Base-by-base conservation (phyloP, 805 yeast species). In the Cyberlindnera saturnus region DNA sequence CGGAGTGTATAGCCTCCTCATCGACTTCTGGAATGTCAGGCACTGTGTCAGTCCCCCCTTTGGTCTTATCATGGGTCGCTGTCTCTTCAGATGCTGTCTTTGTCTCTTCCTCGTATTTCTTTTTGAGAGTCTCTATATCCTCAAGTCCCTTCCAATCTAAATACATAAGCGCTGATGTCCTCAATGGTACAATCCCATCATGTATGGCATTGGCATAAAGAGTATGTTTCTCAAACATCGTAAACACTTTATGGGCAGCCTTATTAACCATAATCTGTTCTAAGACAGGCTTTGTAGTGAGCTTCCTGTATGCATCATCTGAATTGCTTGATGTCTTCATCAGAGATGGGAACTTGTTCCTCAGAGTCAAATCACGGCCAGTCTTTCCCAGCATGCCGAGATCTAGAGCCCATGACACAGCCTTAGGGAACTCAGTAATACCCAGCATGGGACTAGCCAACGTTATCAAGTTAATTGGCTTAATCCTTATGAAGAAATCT, bases 131-230 rank as follows among this genome's bases (percentile, higher is more conserved):
- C 7, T 67, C 62, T 1, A 82, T 82, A 38, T 72, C 70, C 3
- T 74, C 67, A 15, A 84, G 65, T 3, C 88, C 95, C 45, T 75
- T 74, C 85, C 95, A 89, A 61, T 93, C 98, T 13, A 93, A 62
- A 56, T 83, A 91, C 23, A 91, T 63, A 41, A 91, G 65, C 0
- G 97, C 88, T 0, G 96, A 81, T 0, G 99, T 93, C 40, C 98
- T 69, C 52, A 93, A 67, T 0, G 99, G 98, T 2, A 93, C 99
- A 41, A 93, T 89, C 3, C 99, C 99, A 65, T 93, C 99, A 62
- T 93, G 82, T 16, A 86, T 71, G 0, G 86, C 82, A 63, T 93
- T 93, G 0, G 98, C 96, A 62, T 93, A 93, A 0, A 85, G 67
- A 0, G 96, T 88, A 48, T 97, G 70, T 46, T 83, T 67, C 34